Evolutionary conservation across 106 monocot species (phyloP).

Genomic region (Dendrobium officinale): DNA sequence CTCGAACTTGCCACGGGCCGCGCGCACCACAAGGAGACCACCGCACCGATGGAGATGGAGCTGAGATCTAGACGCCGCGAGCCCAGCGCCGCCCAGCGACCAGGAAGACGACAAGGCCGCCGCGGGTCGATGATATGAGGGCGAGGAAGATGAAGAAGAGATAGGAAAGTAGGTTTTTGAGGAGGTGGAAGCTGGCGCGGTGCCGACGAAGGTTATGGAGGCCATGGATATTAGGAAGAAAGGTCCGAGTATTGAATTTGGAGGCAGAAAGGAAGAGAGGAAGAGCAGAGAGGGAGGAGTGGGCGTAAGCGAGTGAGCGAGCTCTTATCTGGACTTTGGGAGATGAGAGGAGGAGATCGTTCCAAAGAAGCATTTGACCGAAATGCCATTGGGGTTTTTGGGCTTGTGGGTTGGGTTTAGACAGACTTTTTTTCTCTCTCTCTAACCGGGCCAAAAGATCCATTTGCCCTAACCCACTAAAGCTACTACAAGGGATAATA

Average conservation of each 20-base stretch:
- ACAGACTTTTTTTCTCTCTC: too few species aligned
- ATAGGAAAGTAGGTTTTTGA: slow-evolving; percentile 9
- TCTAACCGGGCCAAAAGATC: too few species aligned
- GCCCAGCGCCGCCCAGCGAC: neutral
- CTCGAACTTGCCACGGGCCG: slow-evolving; percentile 26
- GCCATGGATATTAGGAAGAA: slow-evolving; percentile 1
- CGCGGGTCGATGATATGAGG: neutral
- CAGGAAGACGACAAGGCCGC: neutral
- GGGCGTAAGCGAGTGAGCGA: neutral
- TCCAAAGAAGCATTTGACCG: neutral
- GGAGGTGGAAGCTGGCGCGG: slow-evolving; percentile 11
- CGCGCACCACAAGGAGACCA: slow-evolving; percentile 31
- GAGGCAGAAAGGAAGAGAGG: neutral
- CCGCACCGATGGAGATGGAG: slow-evolving; percentile 8
- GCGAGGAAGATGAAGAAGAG: slow-evolving; percentile 7
- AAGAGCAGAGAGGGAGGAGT: neutral
- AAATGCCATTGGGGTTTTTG: neutral
- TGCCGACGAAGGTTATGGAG: slow-evolving; percentile 12
- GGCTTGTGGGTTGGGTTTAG: neutral
- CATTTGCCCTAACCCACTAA: too few species aligned
- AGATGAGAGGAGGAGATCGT: neutral
- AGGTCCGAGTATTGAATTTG: neutral
- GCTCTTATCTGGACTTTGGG: neutral
- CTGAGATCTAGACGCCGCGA: neutral
- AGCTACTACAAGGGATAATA: too few species aligned